A percentile compares a stretch with the other conserved stretches of the same genome.
These are phyloP conservation scores for Diutina neorugosa DNA, from an alignment of 1,139 yeast genomes.

Conservation along the genomic window DNA sequence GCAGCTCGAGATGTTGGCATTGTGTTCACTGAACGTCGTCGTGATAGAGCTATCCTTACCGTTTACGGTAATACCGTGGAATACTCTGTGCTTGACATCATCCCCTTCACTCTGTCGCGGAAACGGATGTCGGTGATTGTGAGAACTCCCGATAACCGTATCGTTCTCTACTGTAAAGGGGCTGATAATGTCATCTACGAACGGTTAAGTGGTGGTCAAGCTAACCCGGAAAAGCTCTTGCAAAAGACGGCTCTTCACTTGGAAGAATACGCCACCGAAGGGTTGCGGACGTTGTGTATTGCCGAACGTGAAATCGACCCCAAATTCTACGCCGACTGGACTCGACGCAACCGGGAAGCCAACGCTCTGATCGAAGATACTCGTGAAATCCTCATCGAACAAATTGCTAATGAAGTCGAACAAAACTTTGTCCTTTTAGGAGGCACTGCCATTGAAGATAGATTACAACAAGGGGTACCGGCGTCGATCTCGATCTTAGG, in stretches of 20 bases:
- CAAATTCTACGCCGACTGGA: slow-evolving; percentile 56
- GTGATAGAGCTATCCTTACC: slow-evolving; percentile 56
- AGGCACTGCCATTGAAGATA: slow-evolving; percentile 96
- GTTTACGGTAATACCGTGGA: slow-evolving; percentile 65
- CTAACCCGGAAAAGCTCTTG: slow-evolving; percentile 23
- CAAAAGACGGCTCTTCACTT: slow-evolving; percentile 49
- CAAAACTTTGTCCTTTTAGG: slow-evolving; percentile 62
- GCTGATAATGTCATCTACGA: slow-evolving; percentile 42
- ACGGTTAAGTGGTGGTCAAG: slow-evolving; percentile 35
- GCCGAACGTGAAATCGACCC: slow-evolving; percentile 33
- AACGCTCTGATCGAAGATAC: slow-evolving; percentile 57
- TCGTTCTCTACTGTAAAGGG: slow-evolving; percentile 52
- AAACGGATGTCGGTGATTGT: slow-evolving; percentile 59
- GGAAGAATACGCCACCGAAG: slow-evolving; percentile 35
- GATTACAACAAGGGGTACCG: slow-evolving; percentile 93
- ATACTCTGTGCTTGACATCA: slow-evolving; percentile 61
- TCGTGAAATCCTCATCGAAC: slow-evolving; percentile 47
- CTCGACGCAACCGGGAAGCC: slow-evolving; percentile 56
- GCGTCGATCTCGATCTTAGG: slow-evolving; percentile 77
- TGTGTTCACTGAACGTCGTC: slow-evolving; percentile 63
- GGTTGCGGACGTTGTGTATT: slow-evolving; percentile 35
- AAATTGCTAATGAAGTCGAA: slow-evolving; percentile 54
- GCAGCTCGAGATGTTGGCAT: slow-evolving; percentile 92
- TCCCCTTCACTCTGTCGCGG: slow-evolving; percentile 85
- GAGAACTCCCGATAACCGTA: slow-evolving; percentile 51